phyloP scores from a whole-genome alignment of 768 basidiomycete species.

The Boletus rubropictus region DNA sequence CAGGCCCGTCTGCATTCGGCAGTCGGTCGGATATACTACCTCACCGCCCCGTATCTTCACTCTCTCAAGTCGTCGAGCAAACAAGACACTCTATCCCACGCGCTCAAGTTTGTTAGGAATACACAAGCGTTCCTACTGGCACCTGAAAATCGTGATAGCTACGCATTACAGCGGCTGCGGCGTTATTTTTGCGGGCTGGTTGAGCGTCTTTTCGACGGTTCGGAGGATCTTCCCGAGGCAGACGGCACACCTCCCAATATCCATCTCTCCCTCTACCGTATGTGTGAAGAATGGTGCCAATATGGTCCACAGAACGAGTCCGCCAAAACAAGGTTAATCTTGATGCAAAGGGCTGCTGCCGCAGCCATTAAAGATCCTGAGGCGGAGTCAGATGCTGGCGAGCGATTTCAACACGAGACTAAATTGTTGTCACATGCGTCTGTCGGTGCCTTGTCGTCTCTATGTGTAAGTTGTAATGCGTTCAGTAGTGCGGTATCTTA shows the following conservation, averaged over 20 bases:
- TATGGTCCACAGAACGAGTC: conserved; percentile 69
- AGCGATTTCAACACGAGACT: conserved; percentile 67
- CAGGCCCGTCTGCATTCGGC: conserved; percentile 81
- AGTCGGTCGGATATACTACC: conserved; percentile 81
- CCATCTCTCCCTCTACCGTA: conserved; percentile 72
- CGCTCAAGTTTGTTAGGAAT: conserved; percentile 81
- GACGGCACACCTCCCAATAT: conserved; percentile 70
- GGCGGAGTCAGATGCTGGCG: conserved; percentile 45
- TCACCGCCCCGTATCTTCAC: conserved; percentile 74
- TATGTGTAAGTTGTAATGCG: conserved; percentile 60
- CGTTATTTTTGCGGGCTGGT: conserved; percentile 89
- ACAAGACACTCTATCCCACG: conserved; percentile 67
- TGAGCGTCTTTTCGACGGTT: conserved; percentile 77
- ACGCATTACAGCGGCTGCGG: conserved; percentile 71
- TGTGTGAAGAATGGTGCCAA: conserved; percentile 94
- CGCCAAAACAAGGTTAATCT: conserved; percentile 60
- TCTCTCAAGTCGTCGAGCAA: conserved; percentile 63
- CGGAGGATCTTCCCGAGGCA: conserved; percentile 62
- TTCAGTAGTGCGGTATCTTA: not conserved
- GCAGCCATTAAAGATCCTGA: conserved; percentile 51
- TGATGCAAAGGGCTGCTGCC: conserved; percentile 65
- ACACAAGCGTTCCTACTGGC: conserved; percentile 74
- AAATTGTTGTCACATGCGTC: conserved; percentile 72
- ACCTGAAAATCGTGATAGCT: conserved; percentile 67
- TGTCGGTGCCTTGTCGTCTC: conserved; percentile 79